A percentile compares a stretch with the other conserved stretches of the same genome.
Conservation (phyloP, 1,139 yeast species). For the Protomyces arabidopsidicola region DNA sequence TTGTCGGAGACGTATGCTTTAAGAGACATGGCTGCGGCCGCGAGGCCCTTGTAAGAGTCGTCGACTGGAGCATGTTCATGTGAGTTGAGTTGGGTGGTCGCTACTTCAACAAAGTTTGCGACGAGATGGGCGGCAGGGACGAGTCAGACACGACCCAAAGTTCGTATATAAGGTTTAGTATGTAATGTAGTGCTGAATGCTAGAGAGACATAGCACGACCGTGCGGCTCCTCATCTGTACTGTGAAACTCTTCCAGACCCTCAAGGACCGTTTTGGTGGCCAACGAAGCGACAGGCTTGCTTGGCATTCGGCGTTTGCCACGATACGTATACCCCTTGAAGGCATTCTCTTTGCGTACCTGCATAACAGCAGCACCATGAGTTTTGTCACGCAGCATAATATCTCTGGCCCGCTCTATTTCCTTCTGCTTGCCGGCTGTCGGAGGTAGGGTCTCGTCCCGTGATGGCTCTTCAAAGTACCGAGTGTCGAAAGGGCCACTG, state of each 20-base stretch:
- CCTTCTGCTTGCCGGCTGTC: neutral
- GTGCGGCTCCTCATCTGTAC: neutral
- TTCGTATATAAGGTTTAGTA: neutral
- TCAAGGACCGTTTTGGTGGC: neutral
- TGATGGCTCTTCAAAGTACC: constrained; percentile 60
- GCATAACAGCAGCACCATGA: constrained; percentile 18
- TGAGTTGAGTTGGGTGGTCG: neutral
- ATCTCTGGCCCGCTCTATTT: constrained; percentile 22
- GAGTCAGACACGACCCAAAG: neutral
- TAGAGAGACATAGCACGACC: constrained; percentile 25
- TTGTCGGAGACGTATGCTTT: constrained; percentile 24
- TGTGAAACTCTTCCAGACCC: neutral
- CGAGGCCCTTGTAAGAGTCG: neutral
- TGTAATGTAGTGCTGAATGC: neutral
- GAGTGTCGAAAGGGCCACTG: constrained; percentile 82
- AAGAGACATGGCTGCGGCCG: constrained; percentile 16
- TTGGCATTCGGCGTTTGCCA: neutral
- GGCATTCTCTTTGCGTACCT: constrained; percentile 25
- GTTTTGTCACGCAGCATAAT: constrained; percentile 22
- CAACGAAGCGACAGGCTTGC: neutral
- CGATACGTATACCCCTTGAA: constrained; percentile 27
- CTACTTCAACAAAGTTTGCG: neutral
- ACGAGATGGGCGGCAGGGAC: neutral
- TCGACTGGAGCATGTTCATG: neutral
- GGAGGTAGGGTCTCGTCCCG: constrained; percentile 23